Percentiles rank a stretch among this genome's conserved stretches.
These are phyloP conservation scores for Botrytis medusae DNA, from an alignment of 2,329 filamentous ascomycete species.

Conservation along the genomic window DNA sequence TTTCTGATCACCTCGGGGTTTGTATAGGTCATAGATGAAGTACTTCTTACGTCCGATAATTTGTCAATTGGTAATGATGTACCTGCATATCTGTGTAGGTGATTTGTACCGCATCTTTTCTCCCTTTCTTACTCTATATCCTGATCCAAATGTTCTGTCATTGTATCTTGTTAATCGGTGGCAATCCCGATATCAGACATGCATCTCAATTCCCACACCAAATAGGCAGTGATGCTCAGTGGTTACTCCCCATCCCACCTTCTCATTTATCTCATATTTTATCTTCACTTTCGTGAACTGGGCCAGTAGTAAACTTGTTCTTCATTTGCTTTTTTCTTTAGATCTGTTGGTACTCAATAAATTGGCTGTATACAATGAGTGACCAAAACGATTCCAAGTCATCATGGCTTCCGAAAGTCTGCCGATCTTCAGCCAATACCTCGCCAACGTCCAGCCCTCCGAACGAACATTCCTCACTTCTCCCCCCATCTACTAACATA, in stretches of 20 bases:
- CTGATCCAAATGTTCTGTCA: background rate
- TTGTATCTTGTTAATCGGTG: background rate
- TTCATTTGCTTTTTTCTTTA: background rate
- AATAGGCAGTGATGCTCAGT: background rate
- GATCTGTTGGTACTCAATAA: background rate
- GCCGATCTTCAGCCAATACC: conserved; percentile 25
- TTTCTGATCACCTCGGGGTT: background rate
- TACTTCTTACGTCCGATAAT: background rate
- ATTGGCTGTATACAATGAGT: conserved; percentile 6
- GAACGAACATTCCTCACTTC: conserved; percentile 37
- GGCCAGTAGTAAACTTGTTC: background rate
- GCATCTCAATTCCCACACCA: background rate
- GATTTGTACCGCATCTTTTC: background rate
- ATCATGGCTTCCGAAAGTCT: conserved; percentile 36
- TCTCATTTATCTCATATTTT: conserved; percentile 1
- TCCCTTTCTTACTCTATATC: background rate
- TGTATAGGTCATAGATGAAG: background rate
- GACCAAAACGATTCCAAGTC: conserved; percentile 30
- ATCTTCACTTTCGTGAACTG: background rate
- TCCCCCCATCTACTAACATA: conserved; percentile 30
- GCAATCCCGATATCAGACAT: background rate
- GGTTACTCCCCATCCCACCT: background rate
- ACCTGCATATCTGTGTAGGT: background rate
- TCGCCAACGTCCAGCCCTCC: conserved; percentile 31
- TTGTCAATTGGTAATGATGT: conserved; percentile 10